A percentile compares a stretch with the other conserved stretches of the same genome.
Conservation (phyloP, 192 early-diverging fungal species). For the Rhizophagus prolifer region DNA sequence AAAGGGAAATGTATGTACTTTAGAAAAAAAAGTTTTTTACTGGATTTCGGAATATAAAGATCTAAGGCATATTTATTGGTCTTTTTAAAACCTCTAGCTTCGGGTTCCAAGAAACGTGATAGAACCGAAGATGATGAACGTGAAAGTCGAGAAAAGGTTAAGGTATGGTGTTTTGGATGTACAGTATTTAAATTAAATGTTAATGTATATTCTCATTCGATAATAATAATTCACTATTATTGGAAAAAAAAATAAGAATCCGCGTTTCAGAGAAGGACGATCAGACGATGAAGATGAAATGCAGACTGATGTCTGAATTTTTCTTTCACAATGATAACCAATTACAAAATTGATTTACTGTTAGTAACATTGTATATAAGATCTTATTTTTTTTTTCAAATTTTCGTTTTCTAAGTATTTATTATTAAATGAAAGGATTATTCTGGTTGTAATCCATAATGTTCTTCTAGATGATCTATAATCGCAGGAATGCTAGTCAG, state of each 20-base stretch:
- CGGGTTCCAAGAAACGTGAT: not conserved
- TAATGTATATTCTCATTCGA: not conserved
- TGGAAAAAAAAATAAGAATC: constrained; percentile 28
- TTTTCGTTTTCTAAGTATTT: not conserved
- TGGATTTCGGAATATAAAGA: not conserved
- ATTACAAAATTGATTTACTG: too few relatives aligned
- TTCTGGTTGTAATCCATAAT: constrained; percentile 40
- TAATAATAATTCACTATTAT: not conserved
- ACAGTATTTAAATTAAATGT: constrained; percentile 2
- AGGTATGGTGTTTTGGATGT: not conserved
- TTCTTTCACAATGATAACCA: too few relatives aligned
- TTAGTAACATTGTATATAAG: too few relatives aligned
- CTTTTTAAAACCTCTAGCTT: not conserved
- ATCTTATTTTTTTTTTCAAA: too few relatives aligned
- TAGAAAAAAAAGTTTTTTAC: too few relatives aligned
- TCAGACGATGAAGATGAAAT: constrained; percentile 43
- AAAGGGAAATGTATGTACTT: constrained; percentile 16
- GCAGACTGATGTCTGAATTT: constrained; percentile 14
- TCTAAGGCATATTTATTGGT: not conserved
- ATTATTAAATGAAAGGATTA: not conserved
- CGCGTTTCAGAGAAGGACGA: constrained; percentile 42
- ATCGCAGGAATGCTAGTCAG: constrained; percentile 75
- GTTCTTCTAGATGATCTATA: constrained; percentile 71
- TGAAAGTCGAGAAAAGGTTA: not conserved
- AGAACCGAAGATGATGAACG: constrained; percentile 9